Evolutionary conservation across 148 eudicot genomes (phyloP).

Genomic region (Linanthus parryae): DNA sequence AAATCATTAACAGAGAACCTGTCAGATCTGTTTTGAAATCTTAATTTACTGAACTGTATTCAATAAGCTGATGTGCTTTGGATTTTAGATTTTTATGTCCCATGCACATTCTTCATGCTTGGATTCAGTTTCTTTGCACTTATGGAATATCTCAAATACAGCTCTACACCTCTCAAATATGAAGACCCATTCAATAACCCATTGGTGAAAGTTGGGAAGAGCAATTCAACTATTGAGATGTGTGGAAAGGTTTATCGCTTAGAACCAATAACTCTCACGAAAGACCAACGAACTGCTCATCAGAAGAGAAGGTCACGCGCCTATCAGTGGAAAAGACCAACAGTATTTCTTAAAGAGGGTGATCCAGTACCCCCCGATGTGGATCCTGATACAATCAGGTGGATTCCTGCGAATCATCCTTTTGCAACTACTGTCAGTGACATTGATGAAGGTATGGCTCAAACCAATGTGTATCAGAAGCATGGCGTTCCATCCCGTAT

Average conservation of each 20-base stretch:
- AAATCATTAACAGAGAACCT: no score
- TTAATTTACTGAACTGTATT: no score
- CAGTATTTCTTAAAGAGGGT: slow-evolving; percentile 89
- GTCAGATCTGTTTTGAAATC: no score
- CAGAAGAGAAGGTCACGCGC: slow-evolving; percentile 96
- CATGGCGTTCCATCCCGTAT: slow-evolving; percentile 97
- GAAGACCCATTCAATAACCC: slow-evolving; percentile 98
- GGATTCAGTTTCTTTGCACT: slow-evolving; percentile 6
- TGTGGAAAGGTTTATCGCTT: slow-evolving; percentile 88
- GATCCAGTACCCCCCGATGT: slow-evolving; percentile 89
- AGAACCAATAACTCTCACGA: slow-evolving; percentile 85
- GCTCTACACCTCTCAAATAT: slow-evolving; percentile 80
- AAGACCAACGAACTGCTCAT: slow-evolving; percentile 73
- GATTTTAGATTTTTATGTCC: no score
- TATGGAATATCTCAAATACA: slow-evolving; percentile 19
- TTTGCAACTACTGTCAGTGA: slow-evolving; percentile 93
- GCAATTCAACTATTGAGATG: slow-evolving; percentile 88
- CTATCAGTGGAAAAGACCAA: slow-evolving; percentile 97
- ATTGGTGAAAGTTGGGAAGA: slow-evolving; percentile 65
- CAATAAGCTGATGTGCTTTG: no score
- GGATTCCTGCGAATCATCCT: slow-evolving; percentile 99
- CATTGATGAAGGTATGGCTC: slow-evolving; percentile 91
- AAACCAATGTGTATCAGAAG: slow-evolving; percentile 87
- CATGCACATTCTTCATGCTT: no score
- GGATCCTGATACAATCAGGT: slow-evolving; percentile 90